phyloP scores from a whole-genome alignment of 2,329 filamentous ascomycete species.

The Xylariaceae sp. region DNA sequence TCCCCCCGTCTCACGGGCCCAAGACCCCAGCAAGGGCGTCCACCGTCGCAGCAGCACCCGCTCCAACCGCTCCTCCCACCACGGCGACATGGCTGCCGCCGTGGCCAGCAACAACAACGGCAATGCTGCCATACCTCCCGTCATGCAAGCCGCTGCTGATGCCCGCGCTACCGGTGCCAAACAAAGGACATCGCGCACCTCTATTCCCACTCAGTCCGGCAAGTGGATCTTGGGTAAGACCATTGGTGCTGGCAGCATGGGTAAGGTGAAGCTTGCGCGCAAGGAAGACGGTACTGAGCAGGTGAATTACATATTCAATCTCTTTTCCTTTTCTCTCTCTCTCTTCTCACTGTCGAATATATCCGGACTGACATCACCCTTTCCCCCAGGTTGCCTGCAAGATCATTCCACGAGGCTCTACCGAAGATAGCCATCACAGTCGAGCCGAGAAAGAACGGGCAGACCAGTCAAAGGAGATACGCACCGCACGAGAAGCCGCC shows the following conservation, averaged over 20 bases:
- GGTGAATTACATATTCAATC: conserved; percentile 43
- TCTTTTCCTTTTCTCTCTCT: conserved; percentile 4
- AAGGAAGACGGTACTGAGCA: conserved; percentile 89
- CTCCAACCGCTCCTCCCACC: conserved; percentile 37
- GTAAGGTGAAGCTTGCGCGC: conserved; percentile 93
- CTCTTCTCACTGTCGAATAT: not conserved
- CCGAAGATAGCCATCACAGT: conserved; percentile 74
- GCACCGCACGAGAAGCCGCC: conserved; percentile 90
- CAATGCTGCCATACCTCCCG: conserved; percentile 48
- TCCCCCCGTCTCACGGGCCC: conserved; percentile 49
- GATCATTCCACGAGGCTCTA: conserved; percentile 87
- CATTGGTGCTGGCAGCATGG: conserved; percentile 96
- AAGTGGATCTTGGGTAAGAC: conserved; percentile 96
- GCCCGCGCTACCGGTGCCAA: conserved; percentile 46
- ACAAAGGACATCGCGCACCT: conserved; percentile 63
- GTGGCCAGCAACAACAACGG: conserved; percentile 48
- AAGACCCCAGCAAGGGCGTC: conserved; percentile 45
- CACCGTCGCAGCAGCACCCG: conserved; percentile 50
- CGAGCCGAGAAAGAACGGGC: conserved; percentile 77
- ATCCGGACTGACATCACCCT: conserved; percentile 17
- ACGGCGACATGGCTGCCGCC: conserved; percentile 47
- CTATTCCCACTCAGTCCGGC: conserved; percentile 83
- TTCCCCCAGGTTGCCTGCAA: conserved; percentile 79
- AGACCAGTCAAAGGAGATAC: conserved; percentile 93
- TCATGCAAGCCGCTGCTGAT: conserved; percentile 40